Evolutionary conservation across 2,329 filamentous ascomycete genomes (phyloP).

Genomic region (Sclerotiophoma versabilis): DNA sequence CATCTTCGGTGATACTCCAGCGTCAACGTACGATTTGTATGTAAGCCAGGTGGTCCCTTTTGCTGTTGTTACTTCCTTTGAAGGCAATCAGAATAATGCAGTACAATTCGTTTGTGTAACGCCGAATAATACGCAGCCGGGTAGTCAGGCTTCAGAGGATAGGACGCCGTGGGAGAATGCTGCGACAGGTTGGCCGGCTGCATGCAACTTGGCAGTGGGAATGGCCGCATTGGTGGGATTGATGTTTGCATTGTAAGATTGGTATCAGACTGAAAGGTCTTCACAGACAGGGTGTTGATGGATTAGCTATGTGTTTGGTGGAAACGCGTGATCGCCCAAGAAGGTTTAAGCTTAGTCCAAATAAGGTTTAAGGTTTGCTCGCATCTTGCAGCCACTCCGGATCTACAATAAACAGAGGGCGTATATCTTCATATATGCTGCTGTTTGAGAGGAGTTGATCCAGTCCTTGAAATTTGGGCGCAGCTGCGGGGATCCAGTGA

Average conservation of each 20-base stretch:
- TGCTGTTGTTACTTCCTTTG: neutral
- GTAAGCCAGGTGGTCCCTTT: neutral
- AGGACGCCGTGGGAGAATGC: neutral
- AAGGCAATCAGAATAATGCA: neutral
- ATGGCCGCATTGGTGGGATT: no score
- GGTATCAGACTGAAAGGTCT: no score
- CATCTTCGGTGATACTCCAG: neutral
- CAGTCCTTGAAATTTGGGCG: neutral
- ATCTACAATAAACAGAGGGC: neutral
- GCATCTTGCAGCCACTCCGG: neutral
- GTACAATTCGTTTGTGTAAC: neutral
- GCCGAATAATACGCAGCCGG: neutral
- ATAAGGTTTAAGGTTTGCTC: neutral
- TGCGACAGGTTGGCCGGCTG: neutral
- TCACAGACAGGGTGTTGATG: no score
- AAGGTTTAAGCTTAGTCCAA: neutral
- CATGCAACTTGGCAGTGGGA: no score
- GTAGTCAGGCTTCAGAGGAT: neutral
- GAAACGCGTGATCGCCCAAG: neutral
- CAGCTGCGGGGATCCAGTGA: conserved; percentile 5
- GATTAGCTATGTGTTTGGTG: no score
- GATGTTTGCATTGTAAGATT: no score
- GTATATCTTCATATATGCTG: neutral
- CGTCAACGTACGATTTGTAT: neutral
- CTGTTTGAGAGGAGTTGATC: no score